These are phyloP conservation scores for Leishmania martiniquensis DNA, from an alignment of 208 protist genomes.

Conservation along the genomic window DNA sequence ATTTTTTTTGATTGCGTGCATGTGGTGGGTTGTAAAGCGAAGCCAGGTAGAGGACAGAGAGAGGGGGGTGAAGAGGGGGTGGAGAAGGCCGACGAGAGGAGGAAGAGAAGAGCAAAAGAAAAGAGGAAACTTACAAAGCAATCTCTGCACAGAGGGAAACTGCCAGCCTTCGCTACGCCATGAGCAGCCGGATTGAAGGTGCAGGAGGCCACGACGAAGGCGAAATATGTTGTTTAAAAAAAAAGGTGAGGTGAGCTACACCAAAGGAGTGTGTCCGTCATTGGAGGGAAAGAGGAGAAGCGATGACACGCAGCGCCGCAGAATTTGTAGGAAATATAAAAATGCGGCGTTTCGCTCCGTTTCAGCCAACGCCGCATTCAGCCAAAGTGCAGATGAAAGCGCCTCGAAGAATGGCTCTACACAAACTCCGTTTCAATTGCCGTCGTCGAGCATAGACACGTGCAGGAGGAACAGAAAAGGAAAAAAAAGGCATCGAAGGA, in stretches of 20 bases:
- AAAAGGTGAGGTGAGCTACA: not conserved
- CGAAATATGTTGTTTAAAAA: too few species aligned
- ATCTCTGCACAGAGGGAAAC: too few species aligned
- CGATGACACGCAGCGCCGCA: too few species aligned
- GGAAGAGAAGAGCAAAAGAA: not conserved
- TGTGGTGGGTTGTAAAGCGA: not conserved
- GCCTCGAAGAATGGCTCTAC: not conserved
- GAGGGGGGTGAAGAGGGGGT: not conserved
- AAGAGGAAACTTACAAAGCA: not conserved
- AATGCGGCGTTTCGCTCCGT: not conserved
- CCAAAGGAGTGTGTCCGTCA: not conserved
- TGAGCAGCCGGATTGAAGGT: not conserved
- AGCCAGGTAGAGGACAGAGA: not conserved
- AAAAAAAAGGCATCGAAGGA: not conserved
- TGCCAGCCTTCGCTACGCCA: too few species aligned
- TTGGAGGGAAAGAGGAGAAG: not conserved
- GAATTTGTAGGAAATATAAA: too few species aligned
- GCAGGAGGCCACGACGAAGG: not conserved
- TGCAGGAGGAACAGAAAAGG: not conserved
- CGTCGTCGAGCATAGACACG: too few species aligned
- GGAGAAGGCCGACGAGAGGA: not conserved
- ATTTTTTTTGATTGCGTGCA: not conserved
- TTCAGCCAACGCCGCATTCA: not conserved
- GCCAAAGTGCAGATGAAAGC: not conserved
- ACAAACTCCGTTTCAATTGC: not conserved